Evolutionary conservation across 768 basidiomycete species (phyloP).

Genomic region (Russula sp.): DNA sequence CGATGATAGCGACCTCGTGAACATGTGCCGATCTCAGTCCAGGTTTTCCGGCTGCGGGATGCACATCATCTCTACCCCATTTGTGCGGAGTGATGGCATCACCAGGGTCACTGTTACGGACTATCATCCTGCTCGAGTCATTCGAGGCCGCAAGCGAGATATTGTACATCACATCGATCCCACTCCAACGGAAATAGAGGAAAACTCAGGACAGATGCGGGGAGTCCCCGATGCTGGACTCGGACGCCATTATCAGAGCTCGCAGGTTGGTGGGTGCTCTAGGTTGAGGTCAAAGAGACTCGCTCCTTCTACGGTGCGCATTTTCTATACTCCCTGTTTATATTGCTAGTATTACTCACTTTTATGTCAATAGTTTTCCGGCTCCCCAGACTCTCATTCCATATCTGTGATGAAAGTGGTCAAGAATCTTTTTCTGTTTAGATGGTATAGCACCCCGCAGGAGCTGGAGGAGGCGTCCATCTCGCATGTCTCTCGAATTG

Average conservation of each 20-base stretch:
- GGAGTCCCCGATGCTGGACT: no score
- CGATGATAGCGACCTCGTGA: neutral
- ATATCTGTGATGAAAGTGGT: no score
- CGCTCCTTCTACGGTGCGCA: no score
- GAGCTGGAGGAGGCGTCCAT: neutral
- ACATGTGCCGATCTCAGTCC: constrained; percentile 9
- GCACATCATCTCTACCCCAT: neutral
- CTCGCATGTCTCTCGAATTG: neutral
- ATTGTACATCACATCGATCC: neutral
- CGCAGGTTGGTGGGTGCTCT: no score
- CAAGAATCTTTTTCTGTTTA: no score
- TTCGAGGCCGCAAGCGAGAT: neutral
- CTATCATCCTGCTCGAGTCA: constrained; percentile 12
- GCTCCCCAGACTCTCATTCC: no score
- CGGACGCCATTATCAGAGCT: no score
- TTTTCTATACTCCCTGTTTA: no score
- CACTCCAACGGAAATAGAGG: neutral
- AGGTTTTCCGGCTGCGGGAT: constrained; percentile 13
- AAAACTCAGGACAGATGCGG: neutral
- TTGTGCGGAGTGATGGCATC: neutral
- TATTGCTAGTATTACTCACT: no score
- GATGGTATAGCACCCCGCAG: neutral
- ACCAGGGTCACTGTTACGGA: constrained; percentile 7
- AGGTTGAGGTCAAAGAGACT: no score
- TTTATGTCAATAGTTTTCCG: no score